A percentile compares a stretch with the other conserved stretches of the same genome.
phyloP scores from a whole-genome alignment of 192 early-diverging fungal genomes.

The Rhizoclosmatium globosum region DNA sequence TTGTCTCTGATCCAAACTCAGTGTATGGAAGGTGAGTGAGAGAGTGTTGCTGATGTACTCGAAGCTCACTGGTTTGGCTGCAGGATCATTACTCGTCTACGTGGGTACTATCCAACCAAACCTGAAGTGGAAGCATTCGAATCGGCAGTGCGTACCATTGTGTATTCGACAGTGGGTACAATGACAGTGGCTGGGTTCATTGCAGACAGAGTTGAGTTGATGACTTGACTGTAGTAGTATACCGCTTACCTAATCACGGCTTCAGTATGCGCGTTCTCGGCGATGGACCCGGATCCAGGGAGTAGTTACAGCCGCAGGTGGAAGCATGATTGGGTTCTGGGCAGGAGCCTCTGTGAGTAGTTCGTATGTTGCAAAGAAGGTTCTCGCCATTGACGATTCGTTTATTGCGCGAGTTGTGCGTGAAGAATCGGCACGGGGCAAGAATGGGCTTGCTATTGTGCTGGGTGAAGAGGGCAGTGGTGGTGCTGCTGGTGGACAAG shows the following conservation, averaged over 20 bases:
- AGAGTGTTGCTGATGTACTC: background rate
- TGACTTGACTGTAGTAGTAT: background rate
- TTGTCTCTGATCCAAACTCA: background rate
- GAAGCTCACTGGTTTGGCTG: background rate
- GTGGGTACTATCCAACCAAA: background rate
- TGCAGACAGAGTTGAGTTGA: background rate
- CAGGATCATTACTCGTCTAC: background rate
- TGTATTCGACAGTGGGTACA: background rate
- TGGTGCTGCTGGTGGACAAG: too few relatives aligned
- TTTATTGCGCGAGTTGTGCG: constrained; percentile 10
- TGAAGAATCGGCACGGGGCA: background rate
- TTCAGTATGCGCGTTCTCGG: background rate
- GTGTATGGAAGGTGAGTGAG: background rate
- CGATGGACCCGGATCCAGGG: background rate
- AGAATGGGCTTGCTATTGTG: background rate
- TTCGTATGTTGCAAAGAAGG: background rate
- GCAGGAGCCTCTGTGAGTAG: background rate
- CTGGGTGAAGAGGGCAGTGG: too few relatives aligned
- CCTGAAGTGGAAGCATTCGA: background rate
- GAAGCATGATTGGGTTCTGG: background rate
- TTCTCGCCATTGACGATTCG: background rate
- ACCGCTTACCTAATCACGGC: background rate
- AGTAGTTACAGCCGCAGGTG: background rate
- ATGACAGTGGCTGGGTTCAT: background rate
- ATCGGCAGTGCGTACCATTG: background rate